Percentiles rank a stretch among this genome's conserved stretches.
These are phyloP conservation scores for Cladophialophora yegresii DNA, from an alignment of 2,329 filamentous ascomycete genomes.

Conservation along the genomic window DNA sequence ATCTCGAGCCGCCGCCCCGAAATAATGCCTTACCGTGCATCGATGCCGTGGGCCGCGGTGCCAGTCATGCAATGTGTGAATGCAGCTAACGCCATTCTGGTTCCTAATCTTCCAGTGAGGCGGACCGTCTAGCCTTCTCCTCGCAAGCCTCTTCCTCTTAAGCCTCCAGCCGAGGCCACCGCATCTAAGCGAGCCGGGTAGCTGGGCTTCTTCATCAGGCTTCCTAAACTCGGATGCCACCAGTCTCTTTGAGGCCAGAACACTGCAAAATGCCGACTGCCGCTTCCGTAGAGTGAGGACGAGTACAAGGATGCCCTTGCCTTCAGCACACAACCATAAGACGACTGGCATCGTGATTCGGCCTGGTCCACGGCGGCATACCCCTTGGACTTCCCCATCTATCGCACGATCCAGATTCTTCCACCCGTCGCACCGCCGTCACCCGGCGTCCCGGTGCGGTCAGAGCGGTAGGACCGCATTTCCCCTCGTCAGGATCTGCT, in stretches of 20 bases:
- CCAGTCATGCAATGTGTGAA: not conserved
- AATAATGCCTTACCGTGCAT: not conserved
- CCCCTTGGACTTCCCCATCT: not conserved
- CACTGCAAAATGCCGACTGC: not conserved
- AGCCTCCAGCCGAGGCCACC: not conserved
- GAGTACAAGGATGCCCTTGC: not conserved
- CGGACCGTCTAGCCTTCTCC: not conserved
- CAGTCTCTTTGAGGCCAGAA: not conserved
- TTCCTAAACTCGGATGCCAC: not conserved
- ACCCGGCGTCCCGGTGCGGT: constrained; percentile 7
- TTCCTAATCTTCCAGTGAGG: not conserved
- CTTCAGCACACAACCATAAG: not conserved
- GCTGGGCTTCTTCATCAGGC: not conserved
- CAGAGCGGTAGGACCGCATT: not conserved
- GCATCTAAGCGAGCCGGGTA: not conserved
- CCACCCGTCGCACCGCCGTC: not conserved
- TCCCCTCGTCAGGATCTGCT: constrained; percentile 5
- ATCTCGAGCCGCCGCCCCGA: not conserved
- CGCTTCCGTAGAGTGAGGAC: not conserved
- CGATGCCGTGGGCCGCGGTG: not conserved
- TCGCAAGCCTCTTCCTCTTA: not conserved
- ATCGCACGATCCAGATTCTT: not conserved
- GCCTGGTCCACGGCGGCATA: constrained; percentile 14
- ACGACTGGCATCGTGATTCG: constrained; percentile 6
- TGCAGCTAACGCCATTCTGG: not conserved